Base-by-base conservation (phyloP, 371 early-diverging fungal species). In the Capillidium heterosporum region DNA sequence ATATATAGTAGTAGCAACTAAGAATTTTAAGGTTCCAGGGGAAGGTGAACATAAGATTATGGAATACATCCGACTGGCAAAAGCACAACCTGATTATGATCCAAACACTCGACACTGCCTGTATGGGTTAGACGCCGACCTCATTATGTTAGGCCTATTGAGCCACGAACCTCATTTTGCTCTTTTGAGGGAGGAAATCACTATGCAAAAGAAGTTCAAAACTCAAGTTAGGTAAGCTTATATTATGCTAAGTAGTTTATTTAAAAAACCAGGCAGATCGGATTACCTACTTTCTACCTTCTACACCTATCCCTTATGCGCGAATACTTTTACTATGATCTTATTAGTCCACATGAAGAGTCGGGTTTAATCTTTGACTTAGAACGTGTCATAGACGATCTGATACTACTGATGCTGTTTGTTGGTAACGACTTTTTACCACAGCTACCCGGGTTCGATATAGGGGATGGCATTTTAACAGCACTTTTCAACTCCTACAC, bases 11-110 rank as follows among this genome's bases (percentile, higher is more conserved):
- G 10, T 40, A 13, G 10, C 10, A 13, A 13, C n/a, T 13, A 40
- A 10, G 40, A 91, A 89, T 60, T 87, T 87, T 40, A 84, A 85
- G 21, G 95, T 95, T 5, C 94, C 98, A 13, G 99, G 99, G 58
- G 99, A 99, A 75, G 99, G 99, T 61, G 99, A 99, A 68, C 99
- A 99, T 68, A 99, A 99, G 68, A 94, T 99, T 63, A 93, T 98
- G 92, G 89, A 90, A 66, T 98, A 82, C 62, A 91, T 99, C 59
- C 82, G 99, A 23, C 75, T 79, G 1, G 85, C 88, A 60, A 75
- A 91, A 54, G 65, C 70, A 42, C 69, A 71, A 40, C 75, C 84
- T 7, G 81, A 80, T 40, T 80, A 91, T 63, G 76, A 91, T 62
- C 80, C 90, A 21, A 87, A 89, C 62, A 90, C 90, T 15, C 71